Base-by-base conservation (phyloP, 176 grass and related monocot genomes). In the Ensete glaucum region DNA sequence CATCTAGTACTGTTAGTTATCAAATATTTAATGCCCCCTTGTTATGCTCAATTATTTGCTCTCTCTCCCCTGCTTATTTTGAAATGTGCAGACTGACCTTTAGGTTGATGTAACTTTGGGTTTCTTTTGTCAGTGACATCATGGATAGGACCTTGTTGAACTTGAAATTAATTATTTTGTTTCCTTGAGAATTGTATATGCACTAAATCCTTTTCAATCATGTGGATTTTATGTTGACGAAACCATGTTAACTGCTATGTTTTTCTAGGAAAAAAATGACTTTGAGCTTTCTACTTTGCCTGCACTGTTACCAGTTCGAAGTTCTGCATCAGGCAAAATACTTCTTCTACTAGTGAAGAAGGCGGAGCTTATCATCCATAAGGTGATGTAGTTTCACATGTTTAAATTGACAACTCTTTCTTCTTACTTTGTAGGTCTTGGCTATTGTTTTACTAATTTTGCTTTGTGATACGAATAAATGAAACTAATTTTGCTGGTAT, bases 311-410 rank as follows among this genome's bases (percentile, higher is more conserved):
- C 92, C 92, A 73, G 89, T 96, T 24, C 89, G 92, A 85, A 90
- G 82, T 80, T 96, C 92, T 75, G 89, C 87, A 62, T 90, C 89
- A 78, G 92, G 89, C 15, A 89, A 96, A 88, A 96, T 89, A 50
- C 87, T 96, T 81, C 87, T 96, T 81, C 72, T 96, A 73, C 89
- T 96, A 71, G 87, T 96, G 81, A 96, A 92, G 80, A 87, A 92
- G 78, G 82, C 89, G 0, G 89, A 96, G 73, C 85, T 92, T 73
- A 96, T 96, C 78, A 92, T 96, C 80, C 85, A 86, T 81, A 96
- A 96, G 89, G 92, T 96, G 71, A 53, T n/a, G 20, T 24, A 59
- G 52, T 68, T 86, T 67, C 62, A 80, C 16, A 19, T 59, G 7
- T 16, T 59, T 13, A 16, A 59, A 27, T 27, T 27, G 16, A 59